Conservation (phyloP, 2,329 filamentous ascomycete genomes). For the Pseudogymnoascus sp. region DNA sequence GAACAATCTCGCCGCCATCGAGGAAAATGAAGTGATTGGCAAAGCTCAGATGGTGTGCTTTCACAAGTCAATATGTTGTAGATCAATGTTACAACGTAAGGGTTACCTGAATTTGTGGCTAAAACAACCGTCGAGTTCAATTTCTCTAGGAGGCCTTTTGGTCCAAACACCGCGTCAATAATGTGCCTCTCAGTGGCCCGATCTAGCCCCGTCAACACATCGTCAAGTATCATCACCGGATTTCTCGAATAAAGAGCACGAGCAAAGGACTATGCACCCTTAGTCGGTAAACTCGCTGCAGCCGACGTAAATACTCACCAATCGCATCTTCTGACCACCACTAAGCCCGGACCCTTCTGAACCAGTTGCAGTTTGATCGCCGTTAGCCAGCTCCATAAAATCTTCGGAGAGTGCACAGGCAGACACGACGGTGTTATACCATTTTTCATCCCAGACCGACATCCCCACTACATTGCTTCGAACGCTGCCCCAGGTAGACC, state of each 20-base stretch:
- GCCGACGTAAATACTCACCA: not conserved
- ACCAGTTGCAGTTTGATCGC: constrained; percentile 21
- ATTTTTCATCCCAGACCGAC: constrained; percentile 10
- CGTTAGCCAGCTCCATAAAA: constrained; percentile 19
- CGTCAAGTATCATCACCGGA: constrained; percentile 15
- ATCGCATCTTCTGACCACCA: constrained; percentile 13
- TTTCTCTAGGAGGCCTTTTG: constrained; percentile 9
- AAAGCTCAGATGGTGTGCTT: constrained; percentile 12
- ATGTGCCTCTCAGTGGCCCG: constrained; percentile 13
- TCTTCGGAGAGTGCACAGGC: constrained; percentile 17
- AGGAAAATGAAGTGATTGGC: constrained; percentile 12
- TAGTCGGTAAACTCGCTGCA: not conserved
- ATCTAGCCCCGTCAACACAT: constrained; percentile 19
- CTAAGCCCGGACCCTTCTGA: constrained; percentile 22
- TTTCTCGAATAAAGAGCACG: constrained; percentile 17
- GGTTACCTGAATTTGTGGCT: constrained; percentile 22
- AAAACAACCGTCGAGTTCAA: constrained; percentile 29
- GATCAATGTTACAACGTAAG: not conserved
- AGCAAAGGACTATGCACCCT: constrained; percentile 14
- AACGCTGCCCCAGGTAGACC: constrained; percentile 15
- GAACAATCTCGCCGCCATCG: not conserved
- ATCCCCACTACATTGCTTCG: constrained; percentile 12
- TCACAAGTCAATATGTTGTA: not conserved
- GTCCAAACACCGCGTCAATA: constrained; percentile 12
- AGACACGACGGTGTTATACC: constrained; percentile 15